Evolutionary conservation across 1,284 basidiomycete genomes (phyloP), one percentile per base, ranked within the genome.

Genomic region (Rhizoctonia solani): DNA sequence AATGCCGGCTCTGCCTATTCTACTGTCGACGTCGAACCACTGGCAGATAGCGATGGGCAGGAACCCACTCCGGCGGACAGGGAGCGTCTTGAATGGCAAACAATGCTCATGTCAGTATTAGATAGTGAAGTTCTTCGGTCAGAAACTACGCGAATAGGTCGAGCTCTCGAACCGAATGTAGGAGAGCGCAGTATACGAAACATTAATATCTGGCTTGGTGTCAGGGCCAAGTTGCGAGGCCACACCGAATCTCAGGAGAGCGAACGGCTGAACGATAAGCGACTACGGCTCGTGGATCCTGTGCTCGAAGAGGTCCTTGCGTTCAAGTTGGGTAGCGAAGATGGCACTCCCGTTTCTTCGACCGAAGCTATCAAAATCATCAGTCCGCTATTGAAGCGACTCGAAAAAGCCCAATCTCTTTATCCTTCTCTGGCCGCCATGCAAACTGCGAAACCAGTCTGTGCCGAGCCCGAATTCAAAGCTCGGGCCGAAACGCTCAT

Each of bases 51-150:
- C 46, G 58, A 61, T 23, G 32, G 14, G 13, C 54, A 56, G 23
- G 58, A 61, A 41, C 41, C 58, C 6, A 50, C 44, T 4, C 46
- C 58, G n/a, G 58, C 58, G 73, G 89, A 92, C 72, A 83, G 85
- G 69, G 92, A 94, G 72, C 83, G 95, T 29, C 79, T 95, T 52
- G 94, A 95, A 77, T 98, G 95, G 95, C 93, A 95, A 77, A 90
- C 89, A 41, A 92, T 97, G 88, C 84, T 98, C 42, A 87, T 92
- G 8, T 95, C 93, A 41, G 95, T 98, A 23, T 82, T 98, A 32
- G 87, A 87, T 41, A 95, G 95, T 14, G 94, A 98, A 74, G 94
- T 98, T 4, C 83, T 98, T 69, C 92, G 90, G 75, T 90, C 91
- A 1, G 95, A 98, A 79, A 96, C 93, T 78, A 90, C 89, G 21